These are phyloP conservation scores for Basidiobolus meristosporus DNA, from an alignment of 371 early-diverging fungal species.

Conservation along the genomic window DNA sequence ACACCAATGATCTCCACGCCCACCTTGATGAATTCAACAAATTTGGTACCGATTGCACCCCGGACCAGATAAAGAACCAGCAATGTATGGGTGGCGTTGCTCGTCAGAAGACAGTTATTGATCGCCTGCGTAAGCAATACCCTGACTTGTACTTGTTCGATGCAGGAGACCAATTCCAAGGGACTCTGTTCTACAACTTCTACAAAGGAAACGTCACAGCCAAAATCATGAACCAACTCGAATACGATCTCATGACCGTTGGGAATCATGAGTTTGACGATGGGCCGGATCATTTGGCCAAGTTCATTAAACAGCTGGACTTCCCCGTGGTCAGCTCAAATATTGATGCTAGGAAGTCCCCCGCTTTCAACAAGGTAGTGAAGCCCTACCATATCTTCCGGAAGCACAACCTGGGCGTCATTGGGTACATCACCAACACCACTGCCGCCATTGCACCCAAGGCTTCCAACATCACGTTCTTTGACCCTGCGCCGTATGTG, in stretches of 20 bases:
- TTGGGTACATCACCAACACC: slow-evolving; percentile 41
- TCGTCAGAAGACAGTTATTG: slow-evolving; percentile 25
- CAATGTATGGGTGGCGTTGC: slow-evolving; percentile 37
- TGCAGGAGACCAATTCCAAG: slow-evolving; percentile 46
- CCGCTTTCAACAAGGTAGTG: slow-evolving; percentile 18
- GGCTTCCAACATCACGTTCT: slow-evolving; percentile 14
- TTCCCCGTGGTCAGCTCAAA: slow-evolving; percentile 49
- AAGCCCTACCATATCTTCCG: slow-evolving; percentile 43
- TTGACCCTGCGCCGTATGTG: slow-evolving; percentile 25
- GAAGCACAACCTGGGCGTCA: slow-evolving; percentile 31
- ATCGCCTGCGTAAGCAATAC: slow-evolving; percentile 15
- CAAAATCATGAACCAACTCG: slow-evolving; percentile 27
- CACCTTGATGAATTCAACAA: slow-evolving; percentile 28
- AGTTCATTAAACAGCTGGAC: slow-evolving; percentile 21
- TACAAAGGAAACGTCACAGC: slow-evolving; percentile 23
- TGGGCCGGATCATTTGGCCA: slow-evolving; percentile 25
- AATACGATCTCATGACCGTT: slow-evolving; percentile 30
- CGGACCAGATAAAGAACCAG: slow-evolving; percentile 11
- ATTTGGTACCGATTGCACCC: slow-evolving; percentile 24
- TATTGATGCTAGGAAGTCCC: slow-evolving; percentile 18
- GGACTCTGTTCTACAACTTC: slow-evolving; percentile 33
- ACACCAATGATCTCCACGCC: slow-evolving; percentile 50
- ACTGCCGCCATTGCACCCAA: slow-evolving; percentile 31
- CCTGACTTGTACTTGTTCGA: slow-evolving; percentile 28
- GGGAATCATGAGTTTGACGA: slow-evolving; percentile 61